Percentiles rank a stretch among this genome's conserved stretches.
Evolutionary conservation across 2,329 filamentous ascomycete genomes (phyloP).

Genomic region (Xylogone sp.): DNA sequence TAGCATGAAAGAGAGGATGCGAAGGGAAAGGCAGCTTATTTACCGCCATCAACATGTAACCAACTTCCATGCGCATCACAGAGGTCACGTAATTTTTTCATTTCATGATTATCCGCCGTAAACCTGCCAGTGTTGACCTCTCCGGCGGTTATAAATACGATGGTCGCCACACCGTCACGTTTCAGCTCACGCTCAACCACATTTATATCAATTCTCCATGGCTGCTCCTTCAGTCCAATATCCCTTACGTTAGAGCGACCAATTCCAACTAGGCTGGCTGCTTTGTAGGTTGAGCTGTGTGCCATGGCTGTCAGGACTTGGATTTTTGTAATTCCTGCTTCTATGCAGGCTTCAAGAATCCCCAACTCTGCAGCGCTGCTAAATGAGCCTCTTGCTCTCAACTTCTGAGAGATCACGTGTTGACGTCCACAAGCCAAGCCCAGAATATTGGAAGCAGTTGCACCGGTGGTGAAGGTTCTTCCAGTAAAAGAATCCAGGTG

Average conservation of each 20-base stretch:
- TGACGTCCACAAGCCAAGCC: conserved; percentile 71
- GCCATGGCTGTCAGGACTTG: conserved; percentile 77
- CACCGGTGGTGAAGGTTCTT: conserved; percentile 74
- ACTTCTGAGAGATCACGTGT: conserved; percentile 43
- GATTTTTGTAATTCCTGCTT: conserved; percentile 61
- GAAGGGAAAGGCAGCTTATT: conserved; percentile 16
- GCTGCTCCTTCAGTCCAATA: conserved; percentile 48
- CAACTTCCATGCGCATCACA: conserved; percentile 74
- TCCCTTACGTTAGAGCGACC: conserved; percentile 66
- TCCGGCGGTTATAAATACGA: conserved; percentile 77
- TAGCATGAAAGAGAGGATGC: not conserved
- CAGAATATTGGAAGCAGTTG: conserved; percentile 62
- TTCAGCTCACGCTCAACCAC: conserved; percentile 58
- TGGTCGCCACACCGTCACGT: conserved; percentile 55
- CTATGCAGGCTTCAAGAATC: conserved; percentile 60
- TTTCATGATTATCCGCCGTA: conserved; percentile 48
- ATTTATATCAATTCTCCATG: conserved; percentile 68
- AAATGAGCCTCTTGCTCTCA: conserved; percentile 24
- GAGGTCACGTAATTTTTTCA: conserved; percentile 59
- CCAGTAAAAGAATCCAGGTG: conserved; percentile 63
- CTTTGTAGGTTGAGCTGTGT: conserved; percentile 82
- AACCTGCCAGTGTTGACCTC: conserved; percentile 91
- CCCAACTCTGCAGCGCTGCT: conserved; percentile 65
- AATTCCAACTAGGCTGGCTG: conserved; percentile 76
- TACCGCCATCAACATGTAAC: conserved; percentile 83